Conservation (phyloP, 345 rosid species). For the Syzygium aqueum region DNA sequence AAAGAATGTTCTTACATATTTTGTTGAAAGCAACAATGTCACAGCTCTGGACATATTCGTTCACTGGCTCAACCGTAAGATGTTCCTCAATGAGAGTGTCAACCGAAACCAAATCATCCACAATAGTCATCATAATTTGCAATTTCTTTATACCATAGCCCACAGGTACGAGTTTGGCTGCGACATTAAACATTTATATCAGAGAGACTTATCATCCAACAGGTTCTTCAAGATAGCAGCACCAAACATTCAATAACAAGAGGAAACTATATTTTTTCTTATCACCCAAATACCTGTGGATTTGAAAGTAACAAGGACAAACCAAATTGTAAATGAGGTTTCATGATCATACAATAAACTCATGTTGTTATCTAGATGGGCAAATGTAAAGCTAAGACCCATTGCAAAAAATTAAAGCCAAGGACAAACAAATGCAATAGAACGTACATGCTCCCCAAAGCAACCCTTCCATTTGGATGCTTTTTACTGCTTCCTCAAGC, state of each 20-base stretch:
- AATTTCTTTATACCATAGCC: constrained; percentile 48
- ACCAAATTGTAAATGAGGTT: not conserved
- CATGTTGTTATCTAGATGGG: not conserved
- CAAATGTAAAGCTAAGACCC: not conserved
- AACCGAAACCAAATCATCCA: constrained; percentile 42
- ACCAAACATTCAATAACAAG: not conserved
- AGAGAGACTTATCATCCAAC: not conserved
- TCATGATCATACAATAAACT: not conserved
- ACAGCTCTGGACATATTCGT: constrained; percentile 40
- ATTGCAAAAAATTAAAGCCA: not conserved
- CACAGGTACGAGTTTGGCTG: constrained; percentile 40
- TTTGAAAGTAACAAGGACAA: not conserved
- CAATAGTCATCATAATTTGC: constrained; percentile 40
- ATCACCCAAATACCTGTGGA: not conserved
- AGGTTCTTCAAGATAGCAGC: not conserved
- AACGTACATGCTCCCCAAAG: constrained; percentile 17
- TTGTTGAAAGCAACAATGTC: constrained; percentile 49
- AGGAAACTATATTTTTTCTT: not conserved
- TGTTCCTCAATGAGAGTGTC: constrained; percentile 34
- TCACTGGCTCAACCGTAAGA: constrained; percentile 31
- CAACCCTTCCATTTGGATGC: constrained; percentile 15
- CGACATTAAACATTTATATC: not conserved
- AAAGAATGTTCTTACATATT: constrained; percentile 13
- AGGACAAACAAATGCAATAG: not conserved
- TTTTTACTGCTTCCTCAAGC: constrained; percentile 16